Conservation (phyloP, 192 early-diverging fungal species). For the Coemansia sp. region DNA sequence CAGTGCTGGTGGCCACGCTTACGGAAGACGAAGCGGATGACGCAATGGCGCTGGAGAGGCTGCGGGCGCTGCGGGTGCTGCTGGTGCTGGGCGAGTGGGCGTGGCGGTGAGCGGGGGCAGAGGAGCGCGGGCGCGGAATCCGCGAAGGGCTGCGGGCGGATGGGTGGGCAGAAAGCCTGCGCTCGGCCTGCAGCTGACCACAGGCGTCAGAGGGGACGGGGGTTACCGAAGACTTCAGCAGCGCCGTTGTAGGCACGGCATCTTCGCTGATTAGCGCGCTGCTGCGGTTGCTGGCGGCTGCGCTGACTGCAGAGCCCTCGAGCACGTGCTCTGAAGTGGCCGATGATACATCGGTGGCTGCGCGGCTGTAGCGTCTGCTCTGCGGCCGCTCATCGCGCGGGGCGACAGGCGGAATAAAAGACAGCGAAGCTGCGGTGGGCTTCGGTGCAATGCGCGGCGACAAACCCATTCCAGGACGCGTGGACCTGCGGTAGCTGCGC, state of each 20-base stretch:
- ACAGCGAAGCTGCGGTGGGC: not conserved
- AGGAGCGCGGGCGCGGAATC: conserved; percentile 21
- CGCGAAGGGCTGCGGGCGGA: conserved; percentile 11
- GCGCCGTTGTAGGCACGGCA: not conserved
- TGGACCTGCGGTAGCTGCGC: conserved; percentile 16
- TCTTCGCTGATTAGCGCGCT: not conserved
- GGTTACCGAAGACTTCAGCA: not conserved
- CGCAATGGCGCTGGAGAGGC: not conserved
- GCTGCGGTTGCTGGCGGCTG: conserved; percentile 5
- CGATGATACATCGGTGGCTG: not conserved
- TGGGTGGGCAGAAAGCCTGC: not conserved
- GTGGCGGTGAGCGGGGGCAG: not conserved
- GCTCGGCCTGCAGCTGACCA: not conserved
- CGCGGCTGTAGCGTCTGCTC: conserved; percentile 5
- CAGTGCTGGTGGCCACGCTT: not conserved
- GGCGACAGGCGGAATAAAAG: conserved; percentile 11
- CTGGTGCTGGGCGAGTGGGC: not conserved
- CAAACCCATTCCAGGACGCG: conserved; percentile 6
- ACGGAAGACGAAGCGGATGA: conserved; percentile 4
- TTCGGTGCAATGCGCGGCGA: conserved; percentile 6
- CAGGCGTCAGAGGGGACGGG: not conserved
- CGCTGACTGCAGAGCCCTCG: not conserved
- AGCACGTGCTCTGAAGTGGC: not conserved
- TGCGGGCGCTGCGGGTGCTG: conserved; percentile 2
- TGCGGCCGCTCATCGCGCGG: conserved; percentile 2